Conservation (phyloP, 23 red algal genomes). For the Gracilaria vermiculophylla region DNA sequence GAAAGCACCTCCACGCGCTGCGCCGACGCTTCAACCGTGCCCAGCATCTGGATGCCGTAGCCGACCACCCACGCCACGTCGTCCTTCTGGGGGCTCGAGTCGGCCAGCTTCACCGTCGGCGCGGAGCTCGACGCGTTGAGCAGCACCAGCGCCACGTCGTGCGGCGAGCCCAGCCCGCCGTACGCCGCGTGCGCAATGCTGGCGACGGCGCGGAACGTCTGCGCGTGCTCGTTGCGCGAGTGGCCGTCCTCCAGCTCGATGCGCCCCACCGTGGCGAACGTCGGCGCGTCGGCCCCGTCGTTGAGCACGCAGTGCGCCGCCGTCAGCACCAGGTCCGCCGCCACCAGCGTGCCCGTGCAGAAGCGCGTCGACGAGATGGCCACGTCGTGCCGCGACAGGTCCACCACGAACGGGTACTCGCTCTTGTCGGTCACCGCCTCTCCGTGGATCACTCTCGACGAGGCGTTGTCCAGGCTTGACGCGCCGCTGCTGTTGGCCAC, state of each 20-base stretch:
- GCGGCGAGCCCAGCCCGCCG: constrained; percentile 52
- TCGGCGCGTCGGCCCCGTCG: constrained; percentile 19
- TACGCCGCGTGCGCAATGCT: constrained; percentile 61
- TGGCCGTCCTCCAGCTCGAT: constrained; percentile 60
- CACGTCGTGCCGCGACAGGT: constrained; percentile 35
- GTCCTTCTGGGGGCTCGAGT: constrained; percentile 20
- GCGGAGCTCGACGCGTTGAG: constrained; percentile 43
- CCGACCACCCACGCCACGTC: constrained; percentile 65
- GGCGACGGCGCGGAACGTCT: constrained; percentile 57
- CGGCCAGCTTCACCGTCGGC: constrained; percentile 38
- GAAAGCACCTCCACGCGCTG: constrained; percentile 58
- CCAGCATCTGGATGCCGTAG: constrained; percentile 60
- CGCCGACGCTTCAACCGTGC: constrained; percentile 53
- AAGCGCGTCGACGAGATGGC: constrained; percentile 75
- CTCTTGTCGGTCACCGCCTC: constrained; percentile 29
- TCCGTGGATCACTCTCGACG: constrained; percentile 49
- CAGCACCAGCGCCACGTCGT: constrained; percentile 58
- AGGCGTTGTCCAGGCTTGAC: background rate
- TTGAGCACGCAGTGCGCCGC: constrained; percentile 79
- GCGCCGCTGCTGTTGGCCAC: background rate
- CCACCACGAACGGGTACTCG: constrained; percentile 64
- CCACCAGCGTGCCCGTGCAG: constrained; percentile 68
- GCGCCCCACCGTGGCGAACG: constrained; percentile 48
- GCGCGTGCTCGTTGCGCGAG: background rate
- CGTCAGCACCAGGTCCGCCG: constrained; percentile 55